These are phyloP conservation scores for Golubevia pallescens DNA, from an alignment of 1,284 basidiomycete species.

Conservation along the genomic window DNA sequence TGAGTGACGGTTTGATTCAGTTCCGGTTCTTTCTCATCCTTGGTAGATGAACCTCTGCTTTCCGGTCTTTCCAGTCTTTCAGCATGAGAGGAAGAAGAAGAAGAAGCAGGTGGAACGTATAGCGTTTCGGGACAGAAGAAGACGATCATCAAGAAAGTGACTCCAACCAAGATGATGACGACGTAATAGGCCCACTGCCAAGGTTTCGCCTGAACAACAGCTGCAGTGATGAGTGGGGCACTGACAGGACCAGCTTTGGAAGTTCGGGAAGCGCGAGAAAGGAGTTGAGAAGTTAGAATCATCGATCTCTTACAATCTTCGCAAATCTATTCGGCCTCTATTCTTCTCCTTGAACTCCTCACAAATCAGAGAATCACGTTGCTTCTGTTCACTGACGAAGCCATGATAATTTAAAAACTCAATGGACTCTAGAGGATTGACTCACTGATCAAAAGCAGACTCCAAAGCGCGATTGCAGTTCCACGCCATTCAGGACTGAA, in stretches of 20 bases:
- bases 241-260: conserved; percentile 26
- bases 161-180: conserved; percentile 28
- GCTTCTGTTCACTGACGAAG: too few species aligned
- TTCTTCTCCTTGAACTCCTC: too few species aligned
- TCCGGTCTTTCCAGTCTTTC: background rate
- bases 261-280: background rate
- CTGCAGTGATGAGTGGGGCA: conserved; percentile 33
- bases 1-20: conserved; percentile 11
- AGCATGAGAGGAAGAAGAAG: background rate
- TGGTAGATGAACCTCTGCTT: background rate
- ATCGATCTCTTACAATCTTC: background rate
- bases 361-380: too few species aligned
- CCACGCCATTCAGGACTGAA: conserved; percentile 35
- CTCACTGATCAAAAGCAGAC: conserved; percentile 25
- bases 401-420: too few species aligned
- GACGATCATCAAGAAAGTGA: conserved; percentile 25
- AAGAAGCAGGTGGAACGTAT: conserved; percentile 11
- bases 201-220: conserved; percentile 14
- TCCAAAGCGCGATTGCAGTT: conserved; percentile 35
- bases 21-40: background rate
- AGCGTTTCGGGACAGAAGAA: conserved; percentile 37
- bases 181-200: conserved; percentile 39
- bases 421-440: background rate
- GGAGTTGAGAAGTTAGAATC: background rate
- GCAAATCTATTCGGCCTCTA: too few species aligned